Percentiles rank a stretch among this genome's conserved stretches.
Conservation (phyloP, 2,329 filamentous ascomycete genomes). For the Verticillium zaregamsianum region DNA sequence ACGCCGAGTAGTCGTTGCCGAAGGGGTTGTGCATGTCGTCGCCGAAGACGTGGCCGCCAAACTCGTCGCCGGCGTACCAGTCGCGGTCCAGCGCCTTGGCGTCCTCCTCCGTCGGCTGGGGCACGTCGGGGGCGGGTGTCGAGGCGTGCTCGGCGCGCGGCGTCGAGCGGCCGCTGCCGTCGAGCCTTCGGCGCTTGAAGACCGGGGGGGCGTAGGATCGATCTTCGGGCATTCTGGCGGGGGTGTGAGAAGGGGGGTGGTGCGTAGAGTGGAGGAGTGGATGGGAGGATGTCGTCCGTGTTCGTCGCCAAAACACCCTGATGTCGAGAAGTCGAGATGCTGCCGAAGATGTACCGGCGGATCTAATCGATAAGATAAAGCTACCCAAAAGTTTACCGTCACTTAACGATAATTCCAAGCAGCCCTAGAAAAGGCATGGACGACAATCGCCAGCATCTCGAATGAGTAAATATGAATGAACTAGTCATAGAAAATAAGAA, state of each 20-base stretch:
- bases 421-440: too few relatives aligned
- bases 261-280: neutral
- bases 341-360: neutral
- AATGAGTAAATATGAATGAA: too few relatives aligned
- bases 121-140: slow-evolving; percentile 41
- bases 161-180: slow-evolving; percentile 34
- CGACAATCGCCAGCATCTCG: too few relatives aligned
- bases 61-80: slow-evolving; percentile 88
- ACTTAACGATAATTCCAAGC: too few relatives aligned
- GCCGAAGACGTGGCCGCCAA: slow-evolving; percentile 75
- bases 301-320: neutral
- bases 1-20: slow-evolving; percentile 69
- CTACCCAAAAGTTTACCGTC: neutral
- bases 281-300: neutral
- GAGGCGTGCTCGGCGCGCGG: slow-evolving; percentile 37
- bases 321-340: neutral
- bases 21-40: slow-evolving; percentile 94
- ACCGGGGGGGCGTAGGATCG: slow-evolving; percentile 32
- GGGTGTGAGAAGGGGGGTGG: neutral
- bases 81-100: slow-evolving; percentile 77
- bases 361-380: neutral
- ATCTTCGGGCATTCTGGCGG: slow-evolving; percentile 22
- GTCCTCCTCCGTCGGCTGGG: slow-evolving; percentile 65
- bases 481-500: too few relatives aligned
- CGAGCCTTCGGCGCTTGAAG: slow-evolving; percentile 64